Conservation (phyloP, 2,329 filamentous ascomycete genomes). For the Tympanopsis confertula region DNA sequence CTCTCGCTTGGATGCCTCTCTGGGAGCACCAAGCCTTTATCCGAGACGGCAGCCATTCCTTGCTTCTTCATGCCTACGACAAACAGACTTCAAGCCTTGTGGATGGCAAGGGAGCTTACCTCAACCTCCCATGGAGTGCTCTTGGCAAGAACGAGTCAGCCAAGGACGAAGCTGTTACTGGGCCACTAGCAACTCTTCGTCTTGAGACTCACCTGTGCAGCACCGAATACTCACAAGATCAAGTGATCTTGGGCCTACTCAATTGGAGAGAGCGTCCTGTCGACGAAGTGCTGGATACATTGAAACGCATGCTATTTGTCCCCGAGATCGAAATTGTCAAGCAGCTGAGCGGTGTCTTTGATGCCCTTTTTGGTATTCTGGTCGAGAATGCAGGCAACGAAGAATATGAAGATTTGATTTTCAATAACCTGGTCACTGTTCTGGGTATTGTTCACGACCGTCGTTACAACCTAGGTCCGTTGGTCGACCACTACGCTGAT, state of each 20-base stretch:
- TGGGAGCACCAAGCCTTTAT: slow-evolving; percentile 90
- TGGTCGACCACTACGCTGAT: slow-evolving; percentile 86
- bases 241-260: slow-evolving; percentile 69
- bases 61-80: slow-evolving; percentile 82
- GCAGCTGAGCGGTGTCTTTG: slow-evolving; percentile 76
- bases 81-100: slow-evolving; percentile 68
- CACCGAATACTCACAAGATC: slow-evolving; percentile 87
- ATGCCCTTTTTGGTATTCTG: slow-evolving; percentile 80
- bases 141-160: slow-evolving; percentile 44
- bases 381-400: slow-evolving; percentile 85
- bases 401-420: slow-evolving; percentile 84
- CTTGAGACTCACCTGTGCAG: slow-evolving; percentile 84
- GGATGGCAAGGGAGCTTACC: slow-evolving; percentile 72
- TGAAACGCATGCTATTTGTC: slow-evolving; percentile 82
- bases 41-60: slow-evolving; percentile 68
- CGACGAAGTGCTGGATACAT: slow-evolving; percentile 59
- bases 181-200: slow-evolving; percentile 67
- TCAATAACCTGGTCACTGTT: slow-evolving; percentile 79
- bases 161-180: slow-evolving; percentile 63
- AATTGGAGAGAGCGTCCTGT: slow-evolving; percentile 72
- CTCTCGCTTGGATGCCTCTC: slow-evolving; percentile 81
- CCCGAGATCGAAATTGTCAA: slow-evolving; percentile 97
- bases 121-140: slow-evolving; percentile 70
- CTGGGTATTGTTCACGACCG: slow-evolving; percentile 89
- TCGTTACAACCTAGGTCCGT: slow-evolving; percentile 77